Base-by-base conservation (phyloP, 768 basidiomycete genomes). In the Rubroboletus satanas region DNA sequence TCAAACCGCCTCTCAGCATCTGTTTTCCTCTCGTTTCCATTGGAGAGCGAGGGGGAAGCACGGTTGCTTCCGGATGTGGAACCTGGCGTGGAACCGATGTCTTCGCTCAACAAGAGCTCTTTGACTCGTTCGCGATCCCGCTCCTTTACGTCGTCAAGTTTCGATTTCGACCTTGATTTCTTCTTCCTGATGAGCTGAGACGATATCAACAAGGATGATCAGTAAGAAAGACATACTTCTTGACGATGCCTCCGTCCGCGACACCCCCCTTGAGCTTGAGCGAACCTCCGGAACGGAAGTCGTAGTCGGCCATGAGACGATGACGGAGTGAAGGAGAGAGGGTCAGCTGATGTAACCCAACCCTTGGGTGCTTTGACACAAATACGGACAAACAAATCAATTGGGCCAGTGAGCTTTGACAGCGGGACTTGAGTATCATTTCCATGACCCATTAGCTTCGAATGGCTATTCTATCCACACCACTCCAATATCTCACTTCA, bases 261-360 rank as follows among this genome's bases (percentile, higher is more conserved):
- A 87, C 85, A 35, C 81, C 84, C n/a, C 88, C 83, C 75, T 93
- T 95, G 66, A 95, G 80, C 72, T 93, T 95, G 69, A 95, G 87
- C 61, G 90, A 85, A 67, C 93, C 92, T 45, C 90, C 88, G 52
- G 90, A 85, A 69, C 85, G 84, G 73, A 88, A 78, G 74, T 88
- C 83, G 73, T 95, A 94, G 71, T 89, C 90, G 54, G 87, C 84
- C 88, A 92, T 92, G 50, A 31, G 57, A 55, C 55, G 56, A 55
- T 65, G 64, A 61, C 39, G 56, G 55, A 39, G 53, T 29, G 52
- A 36, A 58, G 42, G 44, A 49, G 49, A 57, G 44, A 49, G 42
- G 50, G 50, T 11, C 17, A 18, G 71, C 69, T 71, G 71, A 71
- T 69, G 63, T 72, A 71, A 72, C 46, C 17, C 31, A 31, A 49